A percentile compares a stretch with the other conserved stretches of the same genome.
phyloP scores from a whole-genome alignment of 1,284 basidiomycete genomes.

The Puccinia polysora region DNA sequence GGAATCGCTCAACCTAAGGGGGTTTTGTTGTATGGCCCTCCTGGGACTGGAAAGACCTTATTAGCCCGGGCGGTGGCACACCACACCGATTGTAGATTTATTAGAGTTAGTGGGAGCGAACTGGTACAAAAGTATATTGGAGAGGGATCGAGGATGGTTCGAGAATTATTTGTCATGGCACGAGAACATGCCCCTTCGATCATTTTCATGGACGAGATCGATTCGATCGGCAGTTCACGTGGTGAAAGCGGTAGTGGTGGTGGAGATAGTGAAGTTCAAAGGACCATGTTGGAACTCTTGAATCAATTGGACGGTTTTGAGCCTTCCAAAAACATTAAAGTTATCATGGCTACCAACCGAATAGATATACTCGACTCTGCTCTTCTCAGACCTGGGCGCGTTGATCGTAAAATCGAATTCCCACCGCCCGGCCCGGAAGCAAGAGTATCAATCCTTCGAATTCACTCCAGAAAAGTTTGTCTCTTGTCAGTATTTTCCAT shows the following conservation, averaged over 20 bases:
- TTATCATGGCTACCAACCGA: slow-evolving; percentile 98
- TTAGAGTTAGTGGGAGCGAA: slow-evolving; percentile 90
- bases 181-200: slow-evolving; percentile 97
- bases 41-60: slow-evolving; percentile 95
- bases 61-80: slow-evolving; percentile 95
- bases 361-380: slow-evolving; percentile 97
- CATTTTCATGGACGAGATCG: slow-evolving; percentile 99
- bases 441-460: slow-evolving; percentile 89
- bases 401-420: slow-evolving; percentile 98
- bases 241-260: slow-evolving; percentile 71
- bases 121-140: slow-evolving; percentile 99
- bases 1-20: slow-evolving; percentile 96
- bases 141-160: slow-evolving; percentile 91
- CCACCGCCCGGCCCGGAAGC: slow-evolving; percentile 97
- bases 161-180: slow-evolving; percentile 98
- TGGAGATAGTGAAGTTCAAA: slow-evolving; percentile 95
- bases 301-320: slow-evolving; percentile 98
- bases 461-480: slow-evolving; percentile 96
- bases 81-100: slow-evolving; percentile 97
- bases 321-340: slow-evolving; percentile 95
- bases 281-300: slow-evolving; percentile 93
- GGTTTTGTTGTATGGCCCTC: slow-evolving; percentile 95
- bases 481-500: not conserved
- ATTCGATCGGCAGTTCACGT: slow-evolving; percentile 90
- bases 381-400: slow-evolving; percentile 87